These are phyloP conservation scores for Ramaria rubella DNA, from an alignment of 768 basidiomycete genomes.

Conservation along the genomic window DNA sequence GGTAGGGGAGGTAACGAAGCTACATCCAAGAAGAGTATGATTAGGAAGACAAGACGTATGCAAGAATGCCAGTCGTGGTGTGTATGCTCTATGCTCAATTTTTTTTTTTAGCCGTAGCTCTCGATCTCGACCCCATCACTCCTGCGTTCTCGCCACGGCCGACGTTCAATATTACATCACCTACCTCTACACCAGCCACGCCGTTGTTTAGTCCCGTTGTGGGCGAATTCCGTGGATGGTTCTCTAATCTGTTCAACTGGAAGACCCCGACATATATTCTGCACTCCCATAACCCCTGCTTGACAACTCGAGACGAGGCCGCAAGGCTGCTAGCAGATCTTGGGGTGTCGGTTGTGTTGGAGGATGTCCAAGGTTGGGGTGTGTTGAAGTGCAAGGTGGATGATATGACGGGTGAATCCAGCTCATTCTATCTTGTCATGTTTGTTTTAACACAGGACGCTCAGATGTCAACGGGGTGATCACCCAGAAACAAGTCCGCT, in stretches of 20 bases:
- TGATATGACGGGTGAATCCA: conserved; percentile 34
- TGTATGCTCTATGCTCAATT: conserved; percentile 1
- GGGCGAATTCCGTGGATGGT: conserved; percentile 87
- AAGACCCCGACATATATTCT: conserved; percentile 52
- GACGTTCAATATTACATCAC: conserved; percentile 19
- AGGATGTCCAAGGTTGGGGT: conserved; percentile 40
- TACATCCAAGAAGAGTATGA: conserved; percentile 30
- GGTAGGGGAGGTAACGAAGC: conserved; percentile 31
- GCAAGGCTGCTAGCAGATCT: conserved; percentile 56
- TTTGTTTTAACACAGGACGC: background rate
- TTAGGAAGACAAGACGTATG: conserved; percentile 47
- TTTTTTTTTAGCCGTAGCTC: conserved; percentile 42
- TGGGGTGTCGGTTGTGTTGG: conserved; percentile 57
- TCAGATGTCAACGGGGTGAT: conserved; percentile 33
- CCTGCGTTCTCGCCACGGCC: conserved; percentile 41
- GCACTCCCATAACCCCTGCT: conserved; percentile 51
- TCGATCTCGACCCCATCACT: conserved; percentile 44
- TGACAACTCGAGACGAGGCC: conserved; percentile 51
- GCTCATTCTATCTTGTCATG: background rate
- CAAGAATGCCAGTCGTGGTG: conserved; percentile 22
- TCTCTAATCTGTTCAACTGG: conserved; percentile 93
- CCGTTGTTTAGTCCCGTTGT: conserved; percentile 45
- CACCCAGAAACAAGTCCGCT: conserved; percentile 68
- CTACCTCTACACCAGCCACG: conserved; percentile 12
- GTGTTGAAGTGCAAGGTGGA: conserved; percentile 48